A percentile compares a stretch with the other conserved stretches of the same genome.
phyloP scores from a whole-genome alignment of 2,329 filamentous ascomycete species.

The Alternaria brassicicola region DNA sequence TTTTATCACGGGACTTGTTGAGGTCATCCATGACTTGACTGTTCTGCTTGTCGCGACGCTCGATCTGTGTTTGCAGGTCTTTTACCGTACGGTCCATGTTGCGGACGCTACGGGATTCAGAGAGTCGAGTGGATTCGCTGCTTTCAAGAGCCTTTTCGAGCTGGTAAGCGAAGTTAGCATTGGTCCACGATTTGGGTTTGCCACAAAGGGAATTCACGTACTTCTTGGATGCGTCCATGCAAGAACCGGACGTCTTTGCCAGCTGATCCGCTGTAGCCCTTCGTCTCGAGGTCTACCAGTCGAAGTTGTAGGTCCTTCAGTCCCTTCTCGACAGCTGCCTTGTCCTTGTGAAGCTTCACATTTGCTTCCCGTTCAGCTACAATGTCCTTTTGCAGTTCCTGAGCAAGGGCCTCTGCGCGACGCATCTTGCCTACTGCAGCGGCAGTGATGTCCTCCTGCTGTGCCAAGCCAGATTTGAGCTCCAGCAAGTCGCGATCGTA shows the following conservation, averaged over 20 bases:
- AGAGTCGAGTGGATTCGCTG: constrained; percentile 77
- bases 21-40: constrained; percentile 82
- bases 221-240: constrained; percentile 93
- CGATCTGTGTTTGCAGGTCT: constrained; percentile 89
- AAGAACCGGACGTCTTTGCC: constrained; percentile 96
- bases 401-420: constrained; percentile 82
- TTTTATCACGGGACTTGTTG: constrained; percentile 83
- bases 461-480: constrained; percentile 84
- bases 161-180: constrained; percentile 54
- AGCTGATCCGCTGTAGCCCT: constrained; percentile 84
- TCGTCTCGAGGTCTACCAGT: constrained; percentile 93
- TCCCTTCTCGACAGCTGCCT: constrained; percentile 85
- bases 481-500: constrained; percentile 89
- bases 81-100: constrained; percentile 94
- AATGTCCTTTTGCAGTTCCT: constrained; percentile 93
- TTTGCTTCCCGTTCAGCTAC: constrained; percentile 82
- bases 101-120: constrained; percentile 84
- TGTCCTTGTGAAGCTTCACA: constrained; percentile 84
- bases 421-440: constrained; percentile 98
- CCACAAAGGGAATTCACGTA: constrained; percentile 55
- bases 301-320: constrained; percentile 89
- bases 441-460: constrained; percentile 89
- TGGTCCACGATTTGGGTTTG: neutral
- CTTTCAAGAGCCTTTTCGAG: constrained; percentile 86
- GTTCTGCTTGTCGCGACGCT: constrained; percentile 89